A percentile compares a stretch with the other conserved stretches of the same genome.
These are phyloP conservation scores for Mytilinidion resinicola DNA, from an alignment of 495 filamentous ascomycete species.

Conservation along the genomic window DNA sequence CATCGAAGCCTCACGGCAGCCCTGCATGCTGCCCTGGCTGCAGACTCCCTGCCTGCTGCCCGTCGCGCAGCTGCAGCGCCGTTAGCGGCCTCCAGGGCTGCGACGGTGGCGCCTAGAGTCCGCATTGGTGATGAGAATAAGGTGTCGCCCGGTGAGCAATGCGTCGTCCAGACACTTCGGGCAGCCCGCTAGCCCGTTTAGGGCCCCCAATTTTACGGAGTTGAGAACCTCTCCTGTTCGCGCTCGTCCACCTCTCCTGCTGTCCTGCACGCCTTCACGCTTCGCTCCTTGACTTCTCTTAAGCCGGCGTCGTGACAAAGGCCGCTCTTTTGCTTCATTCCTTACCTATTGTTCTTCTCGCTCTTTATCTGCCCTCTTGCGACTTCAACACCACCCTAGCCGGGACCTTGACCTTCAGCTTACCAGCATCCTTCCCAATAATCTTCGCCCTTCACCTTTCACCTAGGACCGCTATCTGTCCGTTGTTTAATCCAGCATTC, in stretches of 20 bases:
- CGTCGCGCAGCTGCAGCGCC: too few species aligned
- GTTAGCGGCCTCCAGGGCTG: too few species aligned
- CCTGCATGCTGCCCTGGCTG: too few species aligned
- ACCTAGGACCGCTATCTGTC: constrained; percentile 1
- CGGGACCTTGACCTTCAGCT: not conserved
- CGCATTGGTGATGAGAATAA: too few species aligned
- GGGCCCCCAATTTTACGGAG: too few species aligned
- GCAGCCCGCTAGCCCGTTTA: not conserved
- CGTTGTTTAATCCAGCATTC: constrained; percentile 1
- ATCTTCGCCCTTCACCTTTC: constrained; percentile 1
- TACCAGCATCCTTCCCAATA: not conserved
- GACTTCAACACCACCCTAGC: constrained; percentile 22
- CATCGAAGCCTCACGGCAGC: too few species aligned
- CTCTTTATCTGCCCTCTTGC: constrained; percentile 24
- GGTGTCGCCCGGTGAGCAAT: too few species aligned
- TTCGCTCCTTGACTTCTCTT: constrained; percentile 24
- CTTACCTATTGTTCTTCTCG: constrained; percentile 27
- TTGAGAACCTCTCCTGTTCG: too few species aligned
- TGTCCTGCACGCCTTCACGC: constrained; percentile 10
- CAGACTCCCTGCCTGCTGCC: too few species aligned
- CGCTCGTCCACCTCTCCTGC: constrained; percentile 6
- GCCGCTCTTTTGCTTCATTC: constrained; percentile 21
- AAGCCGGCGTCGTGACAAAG: constrained; percentile 15
- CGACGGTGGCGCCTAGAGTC: too few species aligned
- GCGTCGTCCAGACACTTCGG: too few species aligned